Conservation (phyloP, 2,329 filamentous ascomycete species). For the Aspergillus costaricaensis region DNA sequence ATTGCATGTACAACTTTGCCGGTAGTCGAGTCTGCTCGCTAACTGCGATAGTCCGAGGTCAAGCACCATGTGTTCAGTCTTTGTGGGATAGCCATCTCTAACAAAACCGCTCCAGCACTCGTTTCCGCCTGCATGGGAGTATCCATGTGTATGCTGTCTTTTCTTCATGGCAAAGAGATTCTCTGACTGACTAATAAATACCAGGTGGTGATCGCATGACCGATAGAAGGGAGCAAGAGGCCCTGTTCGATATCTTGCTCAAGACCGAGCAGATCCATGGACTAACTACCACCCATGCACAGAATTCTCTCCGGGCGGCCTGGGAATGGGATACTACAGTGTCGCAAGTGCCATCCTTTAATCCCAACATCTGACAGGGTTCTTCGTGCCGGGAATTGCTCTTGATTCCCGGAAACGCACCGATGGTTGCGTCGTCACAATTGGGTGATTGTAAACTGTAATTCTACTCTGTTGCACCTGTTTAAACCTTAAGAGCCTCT, state of each 20-base stretch:
- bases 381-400: too few relatives aligned
- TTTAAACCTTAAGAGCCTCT: too few relatives aligned
- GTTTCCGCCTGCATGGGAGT: conserved; percentile 17
- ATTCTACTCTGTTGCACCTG: too few relatives aligned
- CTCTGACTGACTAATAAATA: not conserved
- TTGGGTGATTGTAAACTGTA: too few relatives aligned
- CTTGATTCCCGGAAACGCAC: too few relatives aligned
- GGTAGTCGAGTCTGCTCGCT: not conserved
- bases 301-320: conserved; percentile 8
- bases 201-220: conserved; percentile 12
- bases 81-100: conserved; percentile 15
- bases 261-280: conserved; percentile 11
- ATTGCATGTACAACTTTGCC: not conserved
- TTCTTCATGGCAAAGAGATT: not conserved
- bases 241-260: conserved; percentile 12
- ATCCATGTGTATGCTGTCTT: conserved; percentile 11
- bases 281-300: conserved; percentile 11
- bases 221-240: conserved; percentile 10
- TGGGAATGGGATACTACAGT: conserved; percentile 3
- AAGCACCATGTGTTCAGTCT: conserved; percentile 12
- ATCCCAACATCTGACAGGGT: too few relatives aligned
- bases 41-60: conserved; percentile 3
- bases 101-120: conserved; percentile 13
- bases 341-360: not conserved
- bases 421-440: too few relatives aligned